Percentiles rank a stretch among this genome's conserved stretches.
These are phyloP conservation scores for Astragalus membranaceus DNA, from an alignment of 306 rosid species.

Conservation along the genomic window DNA sequence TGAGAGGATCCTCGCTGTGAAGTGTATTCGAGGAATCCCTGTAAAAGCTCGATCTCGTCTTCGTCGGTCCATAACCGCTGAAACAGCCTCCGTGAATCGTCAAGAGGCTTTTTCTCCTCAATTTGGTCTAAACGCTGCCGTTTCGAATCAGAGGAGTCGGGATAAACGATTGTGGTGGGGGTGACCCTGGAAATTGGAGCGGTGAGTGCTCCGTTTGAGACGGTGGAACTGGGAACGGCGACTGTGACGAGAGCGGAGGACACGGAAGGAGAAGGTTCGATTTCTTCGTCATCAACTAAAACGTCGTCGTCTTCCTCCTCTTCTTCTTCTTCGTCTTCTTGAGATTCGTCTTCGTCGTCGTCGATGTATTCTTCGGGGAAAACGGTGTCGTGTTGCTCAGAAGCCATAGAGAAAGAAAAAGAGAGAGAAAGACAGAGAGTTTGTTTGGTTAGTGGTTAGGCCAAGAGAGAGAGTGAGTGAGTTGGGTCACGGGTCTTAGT, in stretches of 20 bases:
- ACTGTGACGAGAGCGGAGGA: conserved; percentile 36
- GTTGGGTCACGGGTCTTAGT: conserved; percentile 22
- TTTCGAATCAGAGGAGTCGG: conserved; percentile 31
- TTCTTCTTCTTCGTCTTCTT: conserved; percentile 45
- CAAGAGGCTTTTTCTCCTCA: conserved; percentile 47
- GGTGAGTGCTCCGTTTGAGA: conserved; percentile 17
- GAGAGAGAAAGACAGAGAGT: background rate
- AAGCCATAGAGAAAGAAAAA: conserved; percentile 37
- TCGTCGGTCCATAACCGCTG: conserved; percentile 70
- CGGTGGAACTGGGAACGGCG: conserved; percentile 29
- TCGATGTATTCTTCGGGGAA: conserved; percentile 60
- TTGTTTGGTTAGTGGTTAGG: conserved; percentile 10
- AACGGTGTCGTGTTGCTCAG: conserved; percentile 61
- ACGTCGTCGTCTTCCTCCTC: conserved; percentile 53
- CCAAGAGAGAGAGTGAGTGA: background rate
- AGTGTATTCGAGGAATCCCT: conserved; percentile 54
- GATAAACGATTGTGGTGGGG: conserved; percentile 18
- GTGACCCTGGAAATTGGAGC: conserved; percentile 21
- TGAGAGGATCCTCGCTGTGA: conserved; percentile 32
- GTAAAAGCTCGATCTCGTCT: conserved; percentile 73
- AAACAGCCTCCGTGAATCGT: conserved; percentile 44
- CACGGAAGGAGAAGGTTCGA: conserved; percentile 32
- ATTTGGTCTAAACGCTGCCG: conserved; percentile 35
- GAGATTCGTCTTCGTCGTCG: conserved; percentile 63
- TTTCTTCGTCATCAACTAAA: conserved; percentile 33